A percentile compares a stretch with the other conserved stretches of the same genome.
phyloP scores from a whole-genome alignment of 305 asterid species.

The Plantago lanceolata region DNA sequence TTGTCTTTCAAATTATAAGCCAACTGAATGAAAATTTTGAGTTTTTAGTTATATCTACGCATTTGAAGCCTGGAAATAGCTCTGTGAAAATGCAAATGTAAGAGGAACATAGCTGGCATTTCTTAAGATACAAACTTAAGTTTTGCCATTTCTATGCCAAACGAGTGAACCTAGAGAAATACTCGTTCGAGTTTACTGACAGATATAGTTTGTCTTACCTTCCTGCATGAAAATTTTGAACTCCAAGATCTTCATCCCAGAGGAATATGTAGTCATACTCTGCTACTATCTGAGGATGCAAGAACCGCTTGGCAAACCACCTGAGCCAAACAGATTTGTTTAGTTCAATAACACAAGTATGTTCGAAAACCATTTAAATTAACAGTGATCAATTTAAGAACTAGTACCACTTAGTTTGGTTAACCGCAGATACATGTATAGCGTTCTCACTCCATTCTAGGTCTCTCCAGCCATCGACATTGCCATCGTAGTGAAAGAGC shows the following conservation, averaged over 20 bases:
- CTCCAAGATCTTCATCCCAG: conserved; percentile 91
- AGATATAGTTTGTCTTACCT: conserved; percentile 32
- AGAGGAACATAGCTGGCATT: neutral
- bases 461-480: conserved; percentile 63
- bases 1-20: neutral
- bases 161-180: no score
- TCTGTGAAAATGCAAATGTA: no score
- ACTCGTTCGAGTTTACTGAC: neutral
- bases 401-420: conserved; percentile 70
- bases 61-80: neutral
- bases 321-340: conserved; percentile 29
- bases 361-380: neutral
- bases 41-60: neutral
- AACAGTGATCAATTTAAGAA: conserved; percentile 6
- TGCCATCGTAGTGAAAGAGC: conserved; percentile 79
- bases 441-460: conserved; percentile 56
- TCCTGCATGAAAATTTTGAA: conserved; percentile 52
- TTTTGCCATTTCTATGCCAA: no score
- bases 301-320: conserved; percentile 91
- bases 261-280: conserved; percentile 60
- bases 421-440: conserved; percentile 57
- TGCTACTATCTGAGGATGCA: conserved; percentile 73
- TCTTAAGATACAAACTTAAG: no score
- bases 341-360: conserved; percentile 2
- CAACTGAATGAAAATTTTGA: neutral